Base-by-base conservation (phyloP, 2,329 filamentous ascomycete species). In the Rugonectria rugulosa region DNA sequence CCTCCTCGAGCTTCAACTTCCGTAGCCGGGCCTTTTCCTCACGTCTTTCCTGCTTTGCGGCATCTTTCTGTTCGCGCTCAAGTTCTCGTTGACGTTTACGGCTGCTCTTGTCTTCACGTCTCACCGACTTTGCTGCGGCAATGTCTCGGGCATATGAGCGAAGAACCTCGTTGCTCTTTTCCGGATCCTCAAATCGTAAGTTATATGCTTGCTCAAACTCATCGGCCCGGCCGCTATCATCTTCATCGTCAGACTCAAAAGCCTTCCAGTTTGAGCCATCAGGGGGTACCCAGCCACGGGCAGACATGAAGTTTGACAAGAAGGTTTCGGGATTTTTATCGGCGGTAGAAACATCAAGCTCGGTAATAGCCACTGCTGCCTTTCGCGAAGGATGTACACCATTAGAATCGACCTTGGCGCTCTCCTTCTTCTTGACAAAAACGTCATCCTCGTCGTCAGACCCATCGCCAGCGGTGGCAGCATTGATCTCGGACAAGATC, bases 151-250 rank as follows among this genome's bases (percentile, higher is more conserved):
- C 89, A 75, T 97, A 96, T 6, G 93, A 92, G 68, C 89, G 87
- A 26, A 99, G 80, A 44, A 90, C 88, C 74, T 97, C 92, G 70
- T 97, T 97, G 66, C 91, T 88, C 70, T 91, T 92, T 56, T 84
- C 84, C 0, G 95, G 92, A 67, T 98, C 91, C 72, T 99, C 95
- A 69, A 99, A 99, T 27, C 95, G 89, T 75, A 97, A 77, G 76
- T 99, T 99, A 78, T 97, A 99, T 5, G 93, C 93, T 62, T 90
- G 84, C 76, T 99, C 95, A 68, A 94, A 96, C 57, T 89, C 86
- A 38, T 98, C 94, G 21, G 93, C 93, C 40, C 85, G 82, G 24
- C 90, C 79, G 42, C 82, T 81, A 3, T 81, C 91, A 46, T 97
- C 91, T 61, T 95, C 93, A 0, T 97, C 92, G 64, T 99, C 95